Conservation (phyloP, 768 basidiomycete species). For the Gymnopilus dilepis region DNA sequence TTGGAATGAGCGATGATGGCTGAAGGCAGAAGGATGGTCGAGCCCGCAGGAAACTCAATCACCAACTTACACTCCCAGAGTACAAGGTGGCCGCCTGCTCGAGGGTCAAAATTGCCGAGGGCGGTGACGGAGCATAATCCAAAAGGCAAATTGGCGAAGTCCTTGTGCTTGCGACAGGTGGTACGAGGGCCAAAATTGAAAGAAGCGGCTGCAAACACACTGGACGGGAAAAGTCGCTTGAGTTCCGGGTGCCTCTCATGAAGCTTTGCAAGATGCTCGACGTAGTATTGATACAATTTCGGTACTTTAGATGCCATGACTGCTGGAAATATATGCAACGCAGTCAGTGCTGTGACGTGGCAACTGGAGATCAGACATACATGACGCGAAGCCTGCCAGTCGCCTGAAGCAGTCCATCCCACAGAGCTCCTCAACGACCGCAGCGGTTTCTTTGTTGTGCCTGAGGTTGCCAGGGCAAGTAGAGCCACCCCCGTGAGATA, state of each 20-base stretch:
- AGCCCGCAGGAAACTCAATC: not conserved
- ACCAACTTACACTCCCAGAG: not conserved
- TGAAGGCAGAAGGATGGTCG: not conserved
- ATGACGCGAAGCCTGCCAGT: conserved; percentile 15
- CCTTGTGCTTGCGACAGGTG: not conserved
- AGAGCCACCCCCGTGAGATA: conserved; percentile 16
- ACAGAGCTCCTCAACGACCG: conserved; percentile 3
- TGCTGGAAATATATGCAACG: not conserved
- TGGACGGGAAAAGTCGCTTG: not conserved
- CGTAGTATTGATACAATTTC: conserved; percentile 9
- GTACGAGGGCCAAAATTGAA: not conserved
- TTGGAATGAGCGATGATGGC: not conserved
- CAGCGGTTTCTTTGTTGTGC: not conserved
- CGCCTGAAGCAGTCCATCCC: conserved; percentile 8
- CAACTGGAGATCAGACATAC: not conserved
- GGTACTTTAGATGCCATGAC: conserved; percentile 13
- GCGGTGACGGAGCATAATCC: not conserved
- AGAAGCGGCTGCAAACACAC: not conserved
- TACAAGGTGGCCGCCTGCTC: not conserved
- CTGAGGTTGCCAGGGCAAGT: conserved; percentile 9
- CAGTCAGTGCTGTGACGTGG: not conserved
- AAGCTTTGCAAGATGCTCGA: not conserved
- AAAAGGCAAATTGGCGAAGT: not conserved
- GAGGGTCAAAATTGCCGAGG: not conserved
- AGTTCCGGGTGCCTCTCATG: conserved; percentile 11